Evolutionary conservation across 305 asterid species (phyloP), one percentile per base, ranked within the genome.

Genomic region (Caryopteris hybrid): DNA sequence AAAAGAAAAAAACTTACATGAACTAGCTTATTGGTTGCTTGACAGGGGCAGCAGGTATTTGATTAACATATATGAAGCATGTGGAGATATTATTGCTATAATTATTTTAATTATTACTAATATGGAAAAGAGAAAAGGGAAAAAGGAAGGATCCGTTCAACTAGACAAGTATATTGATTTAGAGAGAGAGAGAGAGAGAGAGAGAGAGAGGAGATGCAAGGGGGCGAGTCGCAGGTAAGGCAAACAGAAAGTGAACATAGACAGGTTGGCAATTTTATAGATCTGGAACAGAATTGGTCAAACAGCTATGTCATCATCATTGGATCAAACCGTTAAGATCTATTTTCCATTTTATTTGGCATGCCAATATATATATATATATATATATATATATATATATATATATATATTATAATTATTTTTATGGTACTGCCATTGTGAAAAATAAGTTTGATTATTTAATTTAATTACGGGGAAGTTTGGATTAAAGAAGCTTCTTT

Each of bases 1-100:
- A n/a, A n/a, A n/a, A n/a, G n/a, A n/a, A n/a, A 21, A 39, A 42
- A 43, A 57, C 93, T 84, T 55, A 83, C 93, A 66, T 73, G 77
- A 72, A 70, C 71, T 76, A 65, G 78, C 53, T 64, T 50, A 62
- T 66, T 72, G 78, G 80, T 73, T 61, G 53, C 17, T 69, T 74
- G 68, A 63, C 55, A 73, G 21, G 69, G 70, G 77, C 78, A 71
- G 78, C 78, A 72, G 70, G 51, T 77, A 77, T 85, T 78, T 72
- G 81, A 80, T 74, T 63, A 67, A 73, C 65, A 61, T 39, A 64
- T 63, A 67, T 74, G 63, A 48, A 66, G 80, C 73, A 68, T 38
- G 62, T 25, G 31, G n/a, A 54, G 42, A 65, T 39, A 60, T 34
- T 33, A 68, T 58, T 16, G 31, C 4, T n/a, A n/a, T n/a, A n/a